These are phyloP conservation scores for Huntiella abstrusa DNA, from an alignment of 2,329 filamentous ascomycete genomes.

Conservation along the genomic window DNA sequence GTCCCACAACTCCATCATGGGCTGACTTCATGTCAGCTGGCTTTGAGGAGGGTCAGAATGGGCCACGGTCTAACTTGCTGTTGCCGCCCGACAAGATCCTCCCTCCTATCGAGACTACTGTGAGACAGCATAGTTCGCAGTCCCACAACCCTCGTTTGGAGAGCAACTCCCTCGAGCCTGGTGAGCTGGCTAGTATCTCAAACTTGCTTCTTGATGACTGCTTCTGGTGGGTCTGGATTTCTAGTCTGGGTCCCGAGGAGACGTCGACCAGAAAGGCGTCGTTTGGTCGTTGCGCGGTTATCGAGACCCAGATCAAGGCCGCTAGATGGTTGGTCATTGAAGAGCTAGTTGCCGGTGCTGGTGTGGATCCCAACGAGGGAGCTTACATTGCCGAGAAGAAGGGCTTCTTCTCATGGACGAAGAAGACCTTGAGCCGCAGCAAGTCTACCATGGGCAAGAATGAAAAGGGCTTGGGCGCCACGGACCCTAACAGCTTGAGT, in stretches of 20 bases:
- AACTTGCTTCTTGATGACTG: conserved; percentile 76
- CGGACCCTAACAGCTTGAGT: conserved; percentile 32
- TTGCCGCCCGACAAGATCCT: conserved; percentile 85
- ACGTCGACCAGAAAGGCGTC: conserved; percentile 69
- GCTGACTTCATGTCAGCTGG: conserved; percentile 92
- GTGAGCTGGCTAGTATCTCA: conserved; percentile 83
- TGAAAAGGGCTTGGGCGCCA: conserved; percentile 25
- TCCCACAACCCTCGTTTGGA: conserved; percentile 62
- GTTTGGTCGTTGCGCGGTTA: conserved; percentile 80
- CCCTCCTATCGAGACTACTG: conserved; percentile 58
- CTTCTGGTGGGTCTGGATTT: conserved; percentile 99
- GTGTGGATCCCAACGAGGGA: conserved; percentile 62
- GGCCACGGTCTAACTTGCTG: conserved; percentile 39
- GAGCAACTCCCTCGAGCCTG: conserved; percentile 59
- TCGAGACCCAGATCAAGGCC: conserved; percentile 67
- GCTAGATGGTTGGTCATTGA: conserved; percentile 90
- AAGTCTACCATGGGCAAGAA: conserved; percentile 44
- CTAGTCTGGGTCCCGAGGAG: conserved; percentile 81
- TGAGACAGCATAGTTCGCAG: conserved; percentile 67
- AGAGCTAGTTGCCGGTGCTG: conserved; percentile 87
- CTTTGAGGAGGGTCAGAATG: conserved; percentile 58
- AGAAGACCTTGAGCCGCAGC: conserved; percentile 43
- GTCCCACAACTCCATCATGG: conserved; percentile 94
- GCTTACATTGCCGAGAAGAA: conserved; percentile 95
- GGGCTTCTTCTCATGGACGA: conserved; percentile 75